These are phyloP conservation scores for Crithidia thermophila DNA, from an alignment of 208 protist genomes.

Conservation along the genomic window DNA sequence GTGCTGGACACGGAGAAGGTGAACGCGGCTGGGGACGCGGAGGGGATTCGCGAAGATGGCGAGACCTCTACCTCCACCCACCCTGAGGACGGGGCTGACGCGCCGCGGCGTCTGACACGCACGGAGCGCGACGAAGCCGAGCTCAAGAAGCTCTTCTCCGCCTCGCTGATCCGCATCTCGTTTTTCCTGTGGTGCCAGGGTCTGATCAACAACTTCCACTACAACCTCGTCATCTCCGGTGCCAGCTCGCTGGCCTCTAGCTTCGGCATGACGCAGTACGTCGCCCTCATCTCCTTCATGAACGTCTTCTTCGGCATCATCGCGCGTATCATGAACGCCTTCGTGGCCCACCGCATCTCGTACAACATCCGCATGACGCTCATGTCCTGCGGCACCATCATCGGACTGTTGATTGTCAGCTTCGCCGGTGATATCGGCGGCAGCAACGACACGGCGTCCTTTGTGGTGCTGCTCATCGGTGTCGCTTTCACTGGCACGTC, in stretches of 20 bases:
- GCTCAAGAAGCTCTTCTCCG: slow-evolving; percentile 29
- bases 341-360: slow-evolving; percentile 62
- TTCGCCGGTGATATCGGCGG: slow-evolving; percentile 55
- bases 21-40: too few species aligned
- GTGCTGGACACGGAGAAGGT: not conserved
- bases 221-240: slow-evolving; percentile 79
- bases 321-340: slow-evolving; percentile 75
- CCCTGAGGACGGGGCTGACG: not conserved
- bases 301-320: slow-evolving; percentile 90
- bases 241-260: slow-evolving; percentile 44
- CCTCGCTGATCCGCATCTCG: slow-evolving; percentile 33
- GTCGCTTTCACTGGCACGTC: slow-evolving; percentile 66
- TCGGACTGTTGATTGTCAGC: slow-evolving; percentile 83
- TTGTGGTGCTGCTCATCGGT: slow-evolving; percentile 72
- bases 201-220: slow-evolving; percentile 93
- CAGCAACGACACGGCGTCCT: slow-evolving; percentile 48
- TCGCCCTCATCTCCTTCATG: slow-evolving; percentile 69
- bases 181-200: slow-evolving; percentile 68
- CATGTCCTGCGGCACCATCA: slow-evolving; percentile 46
- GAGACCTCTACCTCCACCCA: not conserved
- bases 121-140: slow-evolving; percentile 29
- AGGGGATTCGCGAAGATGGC: too few species aligned
- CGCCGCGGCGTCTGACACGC: slow-evolving; percentile 8
- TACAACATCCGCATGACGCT: slow-evolving; percentile 78
- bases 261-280: slow-evolving; percentile 68